Evolutionary conservation across 169 alveolate genomes (phyloP), one percentile per base, ranked within the genome.

Genomic region (Cryptosporidium baileyi): DNA sequence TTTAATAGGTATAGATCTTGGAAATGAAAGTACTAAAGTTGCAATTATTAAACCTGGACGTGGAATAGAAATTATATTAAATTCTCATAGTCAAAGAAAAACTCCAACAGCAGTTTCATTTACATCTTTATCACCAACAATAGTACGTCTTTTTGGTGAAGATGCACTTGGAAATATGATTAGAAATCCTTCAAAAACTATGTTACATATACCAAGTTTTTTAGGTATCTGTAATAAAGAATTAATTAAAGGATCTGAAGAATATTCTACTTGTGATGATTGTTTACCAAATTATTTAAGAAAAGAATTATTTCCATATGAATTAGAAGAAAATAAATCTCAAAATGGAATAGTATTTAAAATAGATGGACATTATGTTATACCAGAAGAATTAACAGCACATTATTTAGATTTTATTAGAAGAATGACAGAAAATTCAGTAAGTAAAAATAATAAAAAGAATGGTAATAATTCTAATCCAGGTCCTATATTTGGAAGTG

Each of bases 11-110:
- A 80, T 92, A 36, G 95, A 92, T 51, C 67, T 89, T 17, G 94
- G 95, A 43, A 80, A 92, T 6, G 89, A 90, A 44, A 91, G 62
- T 63, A 89, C 91, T 67, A 92, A 92, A 54, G 92, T 91, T 22
- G 91, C 93, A 0, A 82, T 90, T 28, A 92, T 92, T 17, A 88
- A 89, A 45, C 95, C 95, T 11, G 94, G 94, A 41, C 74, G 91
- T 44, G 94, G 94, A 17, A 91, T 90, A 41, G 82, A 82, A 45
- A 92, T 92, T 41, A 88, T 92, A 17, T 93, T 91, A 52, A 90
- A 90, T 67, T 67, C 91, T 26, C 82, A 89, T 11, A 79, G 93
- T 26, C 89, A 89, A 49, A 82, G 94, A 40, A 92, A 92, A 80
- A 92, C 95, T 19, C 89, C 89, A 61, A 59, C 82, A 34, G 81